A percentile compares a stretch with the other conserved stretches of the same genome.
phyloP scores from a whole-genome alignment of 305 asterid species.

The Solanum hybrid region DNA sequence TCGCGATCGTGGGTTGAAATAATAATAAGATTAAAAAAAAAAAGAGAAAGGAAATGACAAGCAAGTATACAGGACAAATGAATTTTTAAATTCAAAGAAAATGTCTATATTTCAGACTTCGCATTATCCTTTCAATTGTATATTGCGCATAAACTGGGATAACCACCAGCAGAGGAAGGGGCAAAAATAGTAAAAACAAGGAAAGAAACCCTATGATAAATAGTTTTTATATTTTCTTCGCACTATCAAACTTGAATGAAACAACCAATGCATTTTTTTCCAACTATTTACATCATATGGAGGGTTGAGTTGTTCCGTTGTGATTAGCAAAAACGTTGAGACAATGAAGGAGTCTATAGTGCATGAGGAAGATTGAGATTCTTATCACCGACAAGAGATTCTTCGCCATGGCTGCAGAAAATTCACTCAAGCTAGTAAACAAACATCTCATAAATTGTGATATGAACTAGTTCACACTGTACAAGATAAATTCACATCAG shows the following conservation, averaged over 20 bases:
- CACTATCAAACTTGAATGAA: neutral
- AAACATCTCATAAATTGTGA: neutral
- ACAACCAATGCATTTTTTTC: neutral
- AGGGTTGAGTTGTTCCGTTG: neutral
- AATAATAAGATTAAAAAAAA: neutral
- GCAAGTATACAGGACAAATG: neutral
- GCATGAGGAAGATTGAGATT: conserved; percentile 59
- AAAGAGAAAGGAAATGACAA: neutral
- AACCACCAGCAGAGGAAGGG: neutral
- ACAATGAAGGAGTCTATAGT: conserved; percentile 17
- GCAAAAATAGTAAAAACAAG: neutral
- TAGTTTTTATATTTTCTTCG: neutral
- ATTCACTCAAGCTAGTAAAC: neutral
- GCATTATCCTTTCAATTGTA: neutral
- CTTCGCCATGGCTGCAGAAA: conserved; percentile 79
- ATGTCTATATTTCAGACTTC: neutral
- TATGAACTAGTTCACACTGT: neutral
- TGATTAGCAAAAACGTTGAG: neutral
- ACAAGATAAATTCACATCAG: neutral
- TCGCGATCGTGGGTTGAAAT: neutral
- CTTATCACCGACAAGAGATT: conserved; percentile 42
- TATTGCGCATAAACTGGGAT: neutral
- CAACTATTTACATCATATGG: neutral
- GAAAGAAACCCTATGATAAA: neutral
- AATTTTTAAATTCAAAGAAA: neutral